Conservation (phyloP, 1,284 basidiomycete species). For the Earliella scabrosa region DNA sequence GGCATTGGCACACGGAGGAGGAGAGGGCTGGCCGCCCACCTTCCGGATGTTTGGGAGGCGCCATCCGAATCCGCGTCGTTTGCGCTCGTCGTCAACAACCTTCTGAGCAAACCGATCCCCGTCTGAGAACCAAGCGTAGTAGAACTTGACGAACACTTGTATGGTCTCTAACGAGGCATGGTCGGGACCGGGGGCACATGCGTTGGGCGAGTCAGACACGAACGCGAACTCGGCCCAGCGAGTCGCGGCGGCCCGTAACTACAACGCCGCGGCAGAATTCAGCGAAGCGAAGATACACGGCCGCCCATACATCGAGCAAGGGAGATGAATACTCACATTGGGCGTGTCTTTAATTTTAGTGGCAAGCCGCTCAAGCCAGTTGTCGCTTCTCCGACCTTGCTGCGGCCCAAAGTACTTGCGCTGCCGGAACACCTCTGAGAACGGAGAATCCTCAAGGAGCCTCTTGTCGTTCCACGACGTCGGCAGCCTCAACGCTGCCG, state of each 20-base stretch:
- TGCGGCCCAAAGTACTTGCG: neutral
- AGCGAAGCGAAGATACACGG: neutral
- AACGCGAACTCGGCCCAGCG: conserved; percentile 30
- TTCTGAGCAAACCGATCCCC: conserved; percentile 2
- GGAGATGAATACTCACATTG: conserved; percentile 1
- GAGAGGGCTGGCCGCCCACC: too few species aligned
- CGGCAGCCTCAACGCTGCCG: conserved; percentile 24
- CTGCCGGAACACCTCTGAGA: conserved; percentile 27
- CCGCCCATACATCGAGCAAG: too few species aligned
- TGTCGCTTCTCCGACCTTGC: conserved; percentile 8
- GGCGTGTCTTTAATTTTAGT: conserved; percentile 4
- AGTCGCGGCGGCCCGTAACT: conserved; percentile 21
- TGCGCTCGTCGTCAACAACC: conserved; percentile 11
- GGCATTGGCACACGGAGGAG: too few species aligned
- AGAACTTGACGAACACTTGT: conserved; percentile 32
- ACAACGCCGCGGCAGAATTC: neutral
- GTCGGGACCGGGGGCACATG: too few species aligned
- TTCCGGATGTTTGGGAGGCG: neutral
- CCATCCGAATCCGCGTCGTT: conserved; percentile 8
- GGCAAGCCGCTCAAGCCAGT: conserved; percentile 20
- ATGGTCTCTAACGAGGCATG: neutral
- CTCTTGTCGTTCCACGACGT: conserved; percentile 28
- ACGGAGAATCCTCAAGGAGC: conserved; percentile 36
- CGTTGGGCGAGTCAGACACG: too few species aligned
- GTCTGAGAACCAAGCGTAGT: conserved; percentile 27